Conservation (phyloP, 306 rosid species). For the Cicer cuneatum region DNA sequence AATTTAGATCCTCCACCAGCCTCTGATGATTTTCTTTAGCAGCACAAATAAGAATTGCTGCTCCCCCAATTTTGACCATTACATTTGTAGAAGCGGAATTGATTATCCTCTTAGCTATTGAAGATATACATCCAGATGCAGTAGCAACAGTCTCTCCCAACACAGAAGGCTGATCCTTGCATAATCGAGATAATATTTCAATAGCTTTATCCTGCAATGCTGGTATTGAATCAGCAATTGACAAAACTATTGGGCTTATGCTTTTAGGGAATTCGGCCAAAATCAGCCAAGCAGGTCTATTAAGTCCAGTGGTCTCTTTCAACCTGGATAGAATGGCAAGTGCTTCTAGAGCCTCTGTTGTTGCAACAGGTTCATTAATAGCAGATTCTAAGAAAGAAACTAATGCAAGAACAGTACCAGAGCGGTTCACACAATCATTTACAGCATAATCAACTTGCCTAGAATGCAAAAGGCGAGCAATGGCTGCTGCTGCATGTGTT, state of each 20-base stretch:
- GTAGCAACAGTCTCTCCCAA: slow-evolving; percentile 71
- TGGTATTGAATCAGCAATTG: slow-evolving; percentile 77
- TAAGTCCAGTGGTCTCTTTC: slow-evolving; percentile 52
- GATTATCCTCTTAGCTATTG: slow-evolving; percentile 80
- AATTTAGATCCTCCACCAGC: slow-evolving; percentile 80
- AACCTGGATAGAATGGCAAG: slow-evolving; percentile 89
- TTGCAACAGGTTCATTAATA: slow-evolving; percentile 61
- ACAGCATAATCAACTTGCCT: slow-evolving; percentile 68
- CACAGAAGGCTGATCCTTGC: slow-evolving; percentile 82
- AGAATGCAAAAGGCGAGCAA: slow-evolving; percentile 86
- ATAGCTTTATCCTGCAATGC: slow-evolving; percentile 88
- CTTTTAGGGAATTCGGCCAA: slow-evolving; percentile 87
- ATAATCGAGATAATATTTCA: slow-evolving; percentile 85
- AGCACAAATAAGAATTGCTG: slow-evolving; percentile 89
- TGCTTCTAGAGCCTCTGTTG: slow-evolving; percentile 89
- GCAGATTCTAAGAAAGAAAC: slow-evolving; percentile 87
- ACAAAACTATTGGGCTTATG: slow-evolving; percentile 82
- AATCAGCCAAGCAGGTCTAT: slow-evolving; percentile 92
- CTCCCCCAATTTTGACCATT: slow-evolving; percentile 83
- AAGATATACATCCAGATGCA: slow-evolving; percentile 74
- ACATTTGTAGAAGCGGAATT: slow-evolving; percentile 64
- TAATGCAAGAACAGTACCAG: slow-evolving; percentile 94
- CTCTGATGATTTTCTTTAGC: slow-evolving; percentile 85
- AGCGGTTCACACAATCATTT: slow-evolving; percentile 82
- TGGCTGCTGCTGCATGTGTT: slow-evolving; percentile 91